These are phyloP conservation scores for Eucalyptus brandiana DNA, from an alignment of 345 rosid genomes.

Conservation along the genomic window DNA sequence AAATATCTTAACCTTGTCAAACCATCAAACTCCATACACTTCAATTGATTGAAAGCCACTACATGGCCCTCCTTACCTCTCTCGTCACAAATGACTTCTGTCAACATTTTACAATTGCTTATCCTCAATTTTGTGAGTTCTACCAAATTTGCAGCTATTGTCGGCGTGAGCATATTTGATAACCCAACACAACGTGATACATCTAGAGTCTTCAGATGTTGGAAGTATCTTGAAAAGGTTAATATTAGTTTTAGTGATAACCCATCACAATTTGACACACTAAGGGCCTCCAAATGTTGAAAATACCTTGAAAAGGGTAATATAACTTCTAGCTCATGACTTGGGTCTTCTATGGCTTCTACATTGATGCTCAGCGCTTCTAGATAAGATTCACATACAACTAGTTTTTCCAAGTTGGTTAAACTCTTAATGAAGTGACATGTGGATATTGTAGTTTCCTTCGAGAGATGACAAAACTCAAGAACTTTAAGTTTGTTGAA, in stretches of 20 bases:
- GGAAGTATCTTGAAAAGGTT: background rate
- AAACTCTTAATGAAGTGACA: rapidly evolving
- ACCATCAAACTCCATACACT: background rate
- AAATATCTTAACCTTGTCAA: background rate
- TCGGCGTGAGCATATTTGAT: background rate
- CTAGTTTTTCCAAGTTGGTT: background rate
- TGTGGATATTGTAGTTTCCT: background rate
- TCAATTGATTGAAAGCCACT: background rate
- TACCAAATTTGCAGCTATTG: background rate
- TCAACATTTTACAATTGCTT: background rate
- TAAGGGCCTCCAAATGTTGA: background rate
- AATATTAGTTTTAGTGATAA: no score
- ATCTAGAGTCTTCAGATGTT: background rate
- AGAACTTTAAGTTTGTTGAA: background rate
- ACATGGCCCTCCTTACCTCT: background rate
- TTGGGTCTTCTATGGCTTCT: background rate
- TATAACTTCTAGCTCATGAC: background rate
- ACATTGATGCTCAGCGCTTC: rapidly evolving
- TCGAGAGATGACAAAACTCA: rapidly evolving
- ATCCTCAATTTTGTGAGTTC: background rate
- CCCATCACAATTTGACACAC: background rate
- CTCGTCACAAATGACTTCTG: background rate
- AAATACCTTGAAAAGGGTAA: background rate
- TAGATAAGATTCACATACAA: background rate
- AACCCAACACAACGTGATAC: background rate